Evolutionary conservation across 345 rosid genomes (phyloP).

Genomic region (Camelina sativa): DNA sequence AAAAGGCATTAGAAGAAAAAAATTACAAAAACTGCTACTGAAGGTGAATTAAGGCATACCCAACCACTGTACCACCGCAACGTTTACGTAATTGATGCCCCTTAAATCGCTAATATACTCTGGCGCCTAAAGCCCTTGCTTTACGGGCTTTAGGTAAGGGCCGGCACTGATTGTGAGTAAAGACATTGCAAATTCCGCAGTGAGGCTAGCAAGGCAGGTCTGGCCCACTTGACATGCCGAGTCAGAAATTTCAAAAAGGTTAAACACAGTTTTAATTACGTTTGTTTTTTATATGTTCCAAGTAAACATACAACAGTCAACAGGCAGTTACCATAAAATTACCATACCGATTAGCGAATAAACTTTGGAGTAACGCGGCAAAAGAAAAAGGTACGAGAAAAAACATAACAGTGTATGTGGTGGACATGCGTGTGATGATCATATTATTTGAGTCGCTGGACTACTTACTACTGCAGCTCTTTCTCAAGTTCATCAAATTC

Average conservation of each 20-base stretch:
- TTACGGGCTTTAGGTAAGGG: no score
- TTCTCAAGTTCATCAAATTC: slow-evolving; percentile 96
- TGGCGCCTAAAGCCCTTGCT: no score
- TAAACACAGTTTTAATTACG: background rate
- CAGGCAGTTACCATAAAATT: slow-evolving; percentile 29
- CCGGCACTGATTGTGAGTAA: no score
- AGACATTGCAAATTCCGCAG: background rate
- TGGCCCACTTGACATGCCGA: background rate
- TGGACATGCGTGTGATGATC: slow-evolving; percentile 20
- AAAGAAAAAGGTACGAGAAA: background rate
- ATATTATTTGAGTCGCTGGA: slow-evolving; percentile 32
- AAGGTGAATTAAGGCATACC: no score
- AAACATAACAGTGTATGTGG: background rate
- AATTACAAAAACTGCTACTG: no score
- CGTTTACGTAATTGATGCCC: no score
- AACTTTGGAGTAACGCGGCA: slow-evolving; percentile 11
- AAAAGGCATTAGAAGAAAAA: no score
- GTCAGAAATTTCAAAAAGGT: background rate
- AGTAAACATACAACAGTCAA: slow-evolving; percentile 18
- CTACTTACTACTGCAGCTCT: slow-evolving; percentile 55
- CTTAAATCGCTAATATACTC: no score
- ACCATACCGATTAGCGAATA: slow-evolving; percentile 29
- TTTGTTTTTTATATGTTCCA: slow-evolving; percentile 23
- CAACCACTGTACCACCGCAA: no score
- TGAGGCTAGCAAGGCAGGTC: background rate